Percentiles rank a stretch among this genome's conserved stretches.
phyloP scores from a whole-genome alignment of 208 protist genomes.

The Leishmania martiniquensis region DNA sequence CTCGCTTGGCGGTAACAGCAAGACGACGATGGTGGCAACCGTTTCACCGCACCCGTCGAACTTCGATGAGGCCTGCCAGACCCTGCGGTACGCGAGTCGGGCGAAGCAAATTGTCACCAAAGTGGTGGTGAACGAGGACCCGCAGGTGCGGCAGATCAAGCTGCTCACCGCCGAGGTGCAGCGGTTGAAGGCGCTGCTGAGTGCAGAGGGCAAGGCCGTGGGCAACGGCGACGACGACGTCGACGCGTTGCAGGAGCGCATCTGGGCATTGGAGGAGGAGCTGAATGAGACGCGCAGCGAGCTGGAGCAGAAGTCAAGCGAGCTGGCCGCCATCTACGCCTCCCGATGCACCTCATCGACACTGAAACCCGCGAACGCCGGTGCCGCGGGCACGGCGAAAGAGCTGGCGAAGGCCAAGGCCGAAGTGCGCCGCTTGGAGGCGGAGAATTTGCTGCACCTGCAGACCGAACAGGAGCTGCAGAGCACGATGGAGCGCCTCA shows the following conservation, averaged over 20 bases:
- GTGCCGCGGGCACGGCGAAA: constrained; percentile 27
- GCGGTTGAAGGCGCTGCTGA: constrained; percentile 58
- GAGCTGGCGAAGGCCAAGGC: constrained; percentile 39
- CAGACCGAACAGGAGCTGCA: constrained; percentile 39
- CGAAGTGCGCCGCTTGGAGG: constrained; percentile 36
- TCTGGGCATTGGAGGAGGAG: constrained; percentile 41
- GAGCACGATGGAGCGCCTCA: constrained; percentile 21
- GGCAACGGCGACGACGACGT: constrained; percentile 45
- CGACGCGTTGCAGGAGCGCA: constrained; percentile 52
- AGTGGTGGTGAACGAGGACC: constrained; percentile 93
- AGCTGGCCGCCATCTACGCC: constrained; percentile 37
- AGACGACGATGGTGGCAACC: constrained; percentile 97
- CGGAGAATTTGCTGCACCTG: constrained; percentile 36
- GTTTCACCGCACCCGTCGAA: constrained; percentile 85
- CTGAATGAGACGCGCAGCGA: constrained; percentile 40
- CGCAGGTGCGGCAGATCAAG: constrained; percentile 81
- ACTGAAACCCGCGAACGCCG: constrained; percentile 25
- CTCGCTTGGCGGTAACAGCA: constrained; percentile 89
- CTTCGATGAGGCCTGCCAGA: constrained; percentile 94
- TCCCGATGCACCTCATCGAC: constrained; percentile 8
- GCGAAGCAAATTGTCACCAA: constrained; percentile 94
- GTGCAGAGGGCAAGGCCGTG: constrained; percentile 38
- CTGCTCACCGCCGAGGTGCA: constrained; percentile 72
- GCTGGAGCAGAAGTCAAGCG: constrained; percentile 40
- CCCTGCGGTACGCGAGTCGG: constrained; percentile 90